Percentiles rank a stretch among this genome's conserved stretches.
Conservation (phyloP, 1,284 basidiomycete species). For the Ganoderma lingzhi region DNA sequence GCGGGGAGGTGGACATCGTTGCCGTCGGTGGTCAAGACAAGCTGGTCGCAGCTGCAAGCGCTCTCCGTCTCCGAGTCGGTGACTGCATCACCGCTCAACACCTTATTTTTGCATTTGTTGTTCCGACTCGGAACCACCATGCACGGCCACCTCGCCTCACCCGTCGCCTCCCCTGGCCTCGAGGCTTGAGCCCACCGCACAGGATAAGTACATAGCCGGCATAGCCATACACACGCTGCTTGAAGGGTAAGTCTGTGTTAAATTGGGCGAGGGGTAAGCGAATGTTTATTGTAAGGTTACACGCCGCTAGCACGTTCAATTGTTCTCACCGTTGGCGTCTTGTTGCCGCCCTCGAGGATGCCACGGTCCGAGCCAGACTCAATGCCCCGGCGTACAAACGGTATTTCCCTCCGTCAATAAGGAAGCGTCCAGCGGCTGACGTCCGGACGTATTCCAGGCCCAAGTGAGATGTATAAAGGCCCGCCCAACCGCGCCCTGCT, state of each 20-base stretch:
- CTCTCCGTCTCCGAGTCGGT: not conserved
- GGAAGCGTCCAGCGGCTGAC: slow-evolving; percentile 18
- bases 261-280: slow-evolving; percentile 1
- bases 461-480: slow-evolving; percentile 16
- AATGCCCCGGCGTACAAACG: not conserved
- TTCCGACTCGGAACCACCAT: not conserved
- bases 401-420: not conserved
- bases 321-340: not conserved
- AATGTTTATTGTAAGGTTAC: not conserved
- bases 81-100: slow-evolving; percentile 32
- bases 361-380: not conserved
- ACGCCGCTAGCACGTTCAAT: slow-evolving; percentile 4
- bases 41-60: not conserved
- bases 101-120: slow-evolving; percentile 12
- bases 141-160: not conserved
- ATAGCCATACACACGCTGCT: not conserved
- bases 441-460: slow-evolving; percentile 7
- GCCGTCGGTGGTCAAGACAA: slow-evolving; percentile 25
- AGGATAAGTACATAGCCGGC: not conserved
- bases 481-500: not conserved
- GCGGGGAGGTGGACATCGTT: slow-evolving; percentile 42
- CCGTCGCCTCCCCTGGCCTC: not conserved
- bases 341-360: not conserved
- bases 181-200: not conserved
- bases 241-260: not conserved